Conservation (phyloP, 1,284 basidiomycete genomes). For the Cryptococcus sp. region DNA sequence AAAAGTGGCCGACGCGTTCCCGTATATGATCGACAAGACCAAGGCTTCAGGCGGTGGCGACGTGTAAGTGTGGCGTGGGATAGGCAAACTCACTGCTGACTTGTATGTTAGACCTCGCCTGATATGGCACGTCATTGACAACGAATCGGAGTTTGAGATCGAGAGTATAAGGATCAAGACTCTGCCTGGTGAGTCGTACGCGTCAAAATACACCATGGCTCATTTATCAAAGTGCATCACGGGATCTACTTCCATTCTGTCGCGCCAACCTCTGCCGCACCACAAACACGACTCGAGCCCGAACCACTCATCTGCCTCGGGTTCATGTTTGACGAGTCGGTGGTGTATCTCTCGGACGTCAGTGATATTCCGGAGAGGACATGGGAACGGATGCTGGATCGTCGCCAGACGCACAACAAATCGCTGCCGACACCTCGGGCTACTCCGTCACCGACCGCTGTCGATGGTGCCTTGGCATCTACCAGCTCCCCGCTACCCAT, state of each 20-base stretch:
- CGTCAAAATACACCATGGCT: not conserved
- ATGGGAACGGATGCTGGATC: slow-evolving; percentile 25
- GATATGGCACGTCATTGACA: slow-evolving; percentile 42
- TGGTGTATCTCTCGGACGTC: slow-evolving; percentile 50
- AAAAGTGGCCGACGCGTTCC: slow-evolving; percentile 47
- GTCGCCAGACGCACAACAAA: not conserved
- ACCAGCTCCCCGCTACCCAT: slow-evolving; percentile 25
- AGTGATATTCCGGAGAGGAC: slow-evolving; percentile 39
- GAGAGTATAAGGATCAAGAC: slow-evolving; percentile 42
- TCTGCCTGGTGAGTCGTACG: slow-evolving; percentile 30
- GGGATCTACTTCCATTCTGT: slow-evolving; percentile 42
- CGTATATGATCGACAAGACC: slow-evolving; percentile 52
- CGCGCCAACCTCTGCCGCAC: slow-evolving; percentile 12
- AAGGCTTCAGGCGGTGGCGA: slow-evolving; percentile 55
- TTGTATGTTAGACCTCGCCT: slow-evolving; percentile 33
- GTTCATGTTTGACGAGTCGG: slow-evolving; percentile 45
- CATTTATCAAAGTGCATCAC: slow-evolving; percentile 32
- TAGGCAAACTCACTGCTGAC: not conserved
- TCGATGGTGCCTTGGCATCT: not conserved
- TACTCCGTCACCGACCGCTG: slow-evolving; percentile 1
- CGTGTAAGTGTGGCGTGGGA: slow-evolving; percentile 32
- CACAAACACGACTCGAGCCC: slow-evolving; percentile 15
- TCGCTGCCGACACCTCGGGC: slow-evolving; percentile 9
- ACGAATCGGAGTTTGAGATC: slow-evolving; percentile 42
- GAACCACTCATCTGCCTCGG: slow-evolving; percentile 49